Evolutionary conservation across 2,329 filamentous ascomycete genomes (phyloP), one percentile per base, ranked within the genome.

Genomic region (Kalmusia sp.): DNA sequence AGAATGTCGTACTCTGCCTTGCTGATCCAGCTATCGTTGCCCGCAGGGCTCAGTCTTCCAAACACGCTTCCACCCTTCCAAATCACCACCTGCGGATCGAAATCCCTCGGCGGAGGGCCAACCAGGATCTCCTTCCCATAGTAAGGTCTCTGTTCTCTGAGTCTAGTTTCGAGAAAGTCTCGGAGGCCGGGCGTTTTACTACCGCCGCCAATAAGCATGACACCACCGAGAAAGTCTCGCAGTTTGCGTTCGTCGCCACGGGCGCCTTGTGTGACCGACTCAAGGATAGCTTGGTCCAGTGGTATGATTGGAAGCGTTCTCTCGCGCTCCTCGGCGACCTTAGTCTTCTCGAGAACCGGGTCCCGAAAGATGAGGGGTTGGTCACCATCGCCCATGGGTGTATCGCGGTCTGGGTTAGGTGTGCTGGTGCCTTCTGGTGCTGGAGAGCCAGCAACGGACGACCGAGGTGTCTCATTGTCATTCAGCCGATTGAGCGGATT

Each of bases 1-100:
- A 97, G 73, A 54, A 91, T 85, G 77, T 97, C 92, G 76, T 93
- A 97, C 80, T 98, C 93, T 65, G 89, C 82, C 40, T 86, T 85
- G 12, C 88, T 89, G 68, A 98, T 91, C 95, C 95, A 99, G 67
- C 90, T 95, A 74, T 99, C 95, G 76, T 98, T 98, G 14, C 74
- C 74, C 55, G 92, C 93, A 39, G 79, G 80, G 55, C 87, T 85
- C 63, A 98, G 79, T 77, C 96, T 92, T 2, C 92, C 93, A 80
- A 97, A 99, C 14, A 99, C 93, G 71, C 92, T 96, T 0, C 91
- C 95, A 3, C 95, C 95, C 82, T 99, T 99, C 95, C 95, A 99
- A 7, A 89, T 88, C 48, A 98, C 90, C n/a, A 98, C 93, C 76
- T 97, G 92, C 55, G 95, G 92, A 76, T 99, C 95, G 79, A 99